These are phyloP conservation scores for Silene latifolia DNA, from an alignment of 148 eudicot genomes.

Conservation along the genomic window DNA sequence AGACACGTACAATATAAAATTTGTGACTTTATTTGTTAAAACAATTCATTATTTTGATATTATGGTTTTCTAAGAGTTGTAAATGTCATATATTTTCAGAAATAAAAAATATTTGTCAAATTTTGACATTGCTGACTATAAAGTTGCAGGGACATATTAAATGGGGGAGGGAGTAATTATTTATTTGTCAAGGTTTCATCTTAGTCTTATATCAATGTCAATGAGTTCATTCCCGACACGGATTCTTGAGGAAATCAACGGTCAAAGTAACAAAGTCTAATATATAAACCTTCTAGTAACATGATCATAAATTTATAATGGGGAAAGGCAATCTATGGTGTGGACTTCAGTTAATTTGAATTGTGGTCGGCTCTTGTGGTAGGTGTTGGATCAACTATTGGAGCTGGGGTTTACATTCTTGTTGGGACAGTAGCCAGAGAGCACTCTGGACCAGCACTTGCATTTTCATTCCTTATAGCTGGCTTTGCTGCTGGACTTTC, in stretches of 20 bases:
- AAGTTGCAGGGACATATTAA: too few species aligned
- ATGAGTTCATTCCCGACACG: not conserved
- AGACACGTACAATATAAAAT: too few species aligned
- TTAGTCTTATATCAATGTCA: not conserved
- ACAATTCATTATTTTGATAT: too few species aligned
- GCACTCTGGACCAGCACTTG: constrained; percentile 57
- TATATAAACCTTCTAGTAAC: not conserved
- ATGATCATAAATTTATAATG: not conserved
- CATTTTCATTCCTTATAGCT: constrained; percentile 51
- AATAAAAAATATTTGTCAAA: too few species aligned
- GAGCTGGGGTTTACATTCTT: constrained; percentile 75
- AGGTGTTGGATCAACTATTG: constrained; percentile 73
- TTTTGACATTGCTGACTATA: too few species aligned
- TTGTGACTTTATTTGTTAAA: too few species aligned
- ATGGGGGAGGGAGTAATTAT: too few species aligned
- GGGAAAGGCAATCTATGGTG: not conserved
- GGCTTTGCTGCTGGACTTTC: constrained; percentile 72
- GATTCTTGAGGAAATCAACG: not conserved
- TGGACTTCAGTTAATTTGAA: not conserved
- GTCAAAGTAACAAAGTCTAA: not conserved
- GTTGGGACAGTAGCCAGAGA: constrained; percentile 71
- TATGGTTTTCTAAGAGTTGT: too few species aligned
- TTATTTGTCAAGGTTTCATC: too few species aligned
- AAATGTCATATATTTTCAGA: too few species aligned
- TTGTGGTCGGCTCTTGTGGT: not conserved